These are phyloP conservation scores for Calamus simplicifolius DNA, from an alignment of 176 grass and related monocot genomes.

Conservation along the genomic window DNA sequence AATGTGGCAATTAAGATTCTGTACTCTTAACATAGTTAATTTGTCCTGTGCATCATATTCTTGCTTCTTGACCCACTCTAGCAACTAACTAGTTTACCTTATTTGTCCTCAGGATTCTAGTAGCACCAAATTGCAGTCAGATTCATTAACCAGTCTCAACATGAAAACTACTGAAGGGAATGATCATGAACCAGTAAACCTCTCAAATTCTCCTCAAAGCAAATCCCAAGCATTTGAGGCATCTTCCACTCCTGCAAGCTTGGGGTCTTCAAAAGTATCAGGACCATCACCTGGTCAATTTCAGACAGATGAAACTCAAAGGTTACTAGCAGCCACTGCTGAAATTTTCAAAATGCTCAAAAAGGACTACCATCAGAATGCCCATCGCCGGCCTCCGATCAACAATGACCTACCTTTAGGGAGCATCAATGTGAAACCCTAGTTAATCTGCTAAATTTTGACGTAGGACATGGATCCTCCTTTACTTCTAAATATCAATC, in stretches of 20 bases:
- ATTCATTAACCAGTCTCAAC: background rate
- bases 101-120: background rate
- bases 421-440: too few species aligned
- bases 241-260: background rate
- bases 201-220: background rate
- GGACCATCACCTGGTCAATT: background rate
- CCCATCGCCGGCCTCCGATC: too few species aligned
- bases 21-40: too few species aligned
- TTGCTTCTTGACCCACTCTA: background rate
- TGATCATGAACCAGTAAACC: background rate
- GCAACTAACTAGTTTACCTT: background rate
- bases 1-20: too few species aligned
- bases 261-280: background rate
- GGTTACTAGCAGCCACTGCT: background rate
- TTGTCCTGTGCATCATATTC: background rate
- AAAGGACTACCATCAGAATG: slow-evolving; percentile 8
- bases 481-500: too few species aligned
- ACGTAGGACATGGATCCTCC: too few species aligned
- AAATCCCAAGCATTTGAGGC: slow-evolving; percentile 2
- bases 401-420: too few species aligned
- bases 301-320: background rate
- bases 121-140: background rate
- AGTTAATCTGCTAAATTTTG: too few species aligned
- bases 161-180: background rate
- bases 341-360: slow-evolving; percentile 15